A percentile compares a stretch with the other conserved stretches of the same genome.
phyloP scores from a whole-genome alignment of 768 basidiomycete species.

The Cystobasidium onofrii region DNA sequence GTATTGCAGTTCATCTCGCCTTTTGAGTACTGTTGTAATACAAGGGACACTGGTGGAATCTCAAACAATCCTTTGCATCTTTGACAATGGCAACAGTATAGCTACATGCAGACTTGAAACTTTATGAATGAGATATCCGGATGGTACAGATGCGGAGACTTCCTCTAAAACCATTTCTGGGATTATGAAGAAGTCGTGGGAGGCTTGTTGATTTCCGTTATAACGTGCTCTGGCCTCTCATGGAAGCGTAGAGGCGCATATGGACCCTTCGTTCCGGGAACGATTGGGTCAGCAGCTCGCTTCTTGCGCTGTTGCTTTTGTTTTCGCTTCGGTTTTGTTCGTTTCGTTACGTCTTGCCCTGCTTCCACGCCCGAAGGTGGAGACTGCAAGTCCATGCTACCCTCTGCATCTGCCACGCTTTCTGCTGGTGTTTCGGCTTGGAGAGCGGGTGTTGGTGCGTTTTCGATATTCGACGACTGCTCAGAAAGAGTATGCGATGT shows the following conservation, averaged over 20 bases:
- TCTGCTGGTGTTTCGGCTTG: background rate
- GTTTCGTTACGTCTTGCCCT: background rate
- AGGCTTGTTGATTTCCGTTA: background rate
- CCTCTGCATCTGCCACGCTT: background rate
- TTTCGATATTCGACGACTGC: background rate
- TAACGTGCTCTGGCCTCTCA: slow-evolving; percentile 4
- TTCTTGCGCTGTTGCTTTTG: background rate
- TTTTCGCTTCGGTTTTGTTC: background rate
- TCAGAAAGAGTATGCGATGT: background rate
- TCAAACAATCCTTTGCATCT: too few relatives aligned
- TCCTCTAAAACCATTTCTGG: too few relatives aligned
- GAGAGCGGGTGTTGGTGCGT: background rate
- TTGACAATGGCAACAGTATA: background rate
- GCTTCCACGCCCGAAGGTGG: background rate
- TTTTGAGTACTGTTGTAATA: background rate
- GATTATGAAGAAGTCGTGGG: background rate
- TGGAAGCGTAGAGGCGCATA: background rate
- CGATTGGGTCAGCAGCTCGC: background rate
- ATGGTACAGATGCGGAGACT: too few relatives aligned
- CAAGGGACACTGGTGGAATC: background rate
- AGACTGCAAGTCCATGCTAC: background rate
- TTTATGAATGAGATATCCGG: background rate
- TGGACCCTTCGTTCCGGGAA: slow-evolving; percentile 6
- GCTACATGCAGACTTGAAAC: background rate
- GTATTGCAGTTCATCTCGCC: background rate